phyloP scores from a whole-genome alignment of 164 flowering plant genomes.

The Magnolia changhungtana region DNA sequence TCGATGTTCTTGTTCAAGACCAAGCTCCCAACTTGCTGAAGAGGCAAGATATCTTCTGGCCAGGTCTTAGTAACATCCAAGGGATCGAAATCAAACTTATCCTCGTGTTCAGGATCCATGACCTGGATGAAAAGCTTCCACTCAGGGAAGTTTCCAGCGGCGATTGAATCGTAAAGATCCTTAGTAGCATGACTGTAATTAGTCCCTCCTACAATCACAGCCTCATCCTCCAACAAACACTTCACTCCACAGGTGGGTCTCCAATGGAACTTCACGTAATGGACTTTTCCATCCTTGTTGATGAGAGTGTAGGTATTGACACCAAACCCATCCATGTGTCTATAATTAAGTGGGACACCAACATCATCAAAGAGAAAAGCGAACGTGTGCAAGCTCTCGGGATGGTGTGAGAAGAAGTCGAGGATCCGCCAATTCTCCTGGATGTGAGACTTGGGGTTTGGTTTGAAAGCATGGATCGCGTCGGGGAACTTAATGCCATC shows the following conservation, averaged over 20 bases:
- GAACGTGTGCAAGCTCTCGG: conserved; percentile 93
- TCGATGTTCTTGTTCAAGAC: conserved; percentile 93
- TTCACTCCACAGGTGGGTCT: conserved; percentile 96
- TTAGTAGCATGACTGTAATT: conserved; percentile 98
- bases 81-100: conserved; percentile 87
- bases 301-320: conserved; percentile 84
- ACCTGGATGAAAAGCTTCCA: conserved; percentile 92
- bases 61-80: conserved; percentile 94
- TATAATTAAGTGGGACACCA: conserved; percentile 86
- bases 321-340: conserved; percentile 98
- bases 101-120: conserved; percentile 86
- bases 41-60: conserved; percentile 95
- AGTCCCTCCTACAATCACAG: conserved; percentile 75
- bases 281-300: conserved; percentile 74
- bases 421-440: conserved; percentile 83
- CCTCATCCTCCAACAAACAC: conserved; percentile 80
- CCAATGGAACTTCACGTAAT: conserved; percentile 96
- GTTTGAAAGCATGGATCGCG: conserved; percentile 79
- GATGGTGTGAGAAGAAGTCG: conserved; percentile 87
- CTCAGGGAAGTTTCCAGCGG: conserved; percentile 92
- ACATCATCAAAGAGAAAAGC: conserved; percentile 84
- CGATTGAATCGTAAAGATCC: conserved; percentile 91
- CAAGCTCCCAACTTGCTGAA: conserved; percentile 91
- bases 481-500: conserved; percentile 88
- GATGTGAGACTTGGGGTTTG: conserved; percentile 82